These are phyloP conservation scores for Fagus sylvatica DNA, from an alignment of 306 rosid species.

Conservation along the genomic window DNA sequence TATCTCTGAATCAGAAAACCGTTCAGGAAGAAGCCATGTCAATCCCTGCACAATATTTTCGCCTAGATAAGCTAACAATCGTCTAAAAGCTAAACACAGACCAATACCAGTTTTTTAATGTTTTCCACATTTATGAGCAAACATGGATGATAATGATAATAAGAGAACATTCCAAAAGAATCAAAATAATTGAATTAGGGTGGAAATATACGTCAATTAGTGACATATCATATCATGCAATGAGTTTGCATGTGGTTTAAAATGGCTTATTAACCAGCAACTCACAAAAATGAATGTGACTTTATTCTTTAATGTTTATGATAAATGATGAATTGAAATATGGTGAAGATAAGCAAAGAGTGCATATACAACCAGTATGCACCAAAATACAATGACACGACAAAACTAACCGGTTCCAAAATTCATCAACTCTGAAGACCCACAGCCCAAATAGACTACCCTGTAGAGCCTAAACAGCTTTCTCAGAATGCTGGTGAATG, in stretches of 20 bases:
- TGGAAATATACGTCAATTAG: background rate
- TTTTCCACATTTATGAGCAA: background rate
- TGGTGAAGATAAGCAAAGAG: background rate
- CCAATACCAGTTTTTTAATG: slow-evolving; percentile 4
- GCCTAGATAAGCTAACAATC: slow-evolving; percentile 30
- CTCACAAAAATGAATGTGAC: background rate
- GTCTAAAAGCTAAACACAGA: background rate
- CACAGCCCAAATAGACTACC: background rate
- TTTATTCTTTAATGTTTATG: background rate
- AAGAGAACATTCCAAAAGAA: background rate
- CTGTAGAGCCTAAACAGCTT: background rate
- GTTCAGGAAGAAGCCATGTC: slow-evolving; percentile 97
- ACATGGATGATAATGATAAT: background rate
- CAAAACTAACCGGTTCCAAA: background rate
- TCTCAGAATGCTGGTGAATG: background rate
- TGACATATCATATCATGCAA: background rate
- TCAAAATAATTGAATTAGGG: background rate
- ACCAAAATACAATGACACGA: background rate
- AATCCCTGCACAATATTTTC: slow-evolving; percentile 65
- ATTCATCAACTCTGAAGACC: background rate
- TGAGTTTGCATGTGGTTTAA: background rate
- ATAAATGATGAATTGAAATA: background rate
- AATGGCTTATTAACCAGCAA: background rate
- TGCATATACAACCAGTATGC: background rate
- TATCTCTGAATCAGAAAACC: slow-evolving; percentile 93